Conservation (phyloP, 2,329 filamentous ascomycete genomes). For the Sphaerulina populicola region DNA sequence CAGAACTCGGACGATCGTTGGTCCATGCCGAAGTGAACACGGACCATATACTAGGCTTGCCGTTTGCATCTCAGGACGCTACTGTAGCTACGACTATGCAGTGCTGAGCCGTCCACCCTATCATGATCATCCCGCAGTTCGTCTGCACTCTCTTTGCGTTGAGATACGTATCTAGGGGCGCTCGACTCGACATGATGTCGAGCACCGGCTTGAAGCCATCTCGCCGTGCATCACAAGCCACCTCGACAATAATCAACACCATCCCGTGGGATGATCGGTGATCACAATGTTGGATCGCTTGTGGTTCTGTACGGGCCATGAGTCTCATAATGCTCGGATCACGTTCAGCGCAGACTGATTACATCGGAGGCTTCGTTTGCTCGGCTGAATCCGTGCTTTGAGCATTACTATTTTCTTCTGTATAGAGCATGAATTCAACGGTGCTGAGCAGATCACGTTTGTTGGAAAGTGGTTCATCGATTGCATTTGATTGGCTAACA, state of each 20-base stretch:
- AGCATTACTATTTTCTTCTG: too few relatives aligned
- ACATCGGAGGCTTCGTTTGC: too few relatives aligned
- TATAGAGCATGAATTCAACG: too few relatives aligned
- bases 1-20: not conserved
- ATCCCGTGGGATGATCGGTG: not conserved
- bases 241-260: not conserved
- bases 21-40: not conserved
- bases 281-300: not conserved
- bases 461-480: not conserved
- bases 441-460: too few relatives aligned
- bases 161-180: not conserved
- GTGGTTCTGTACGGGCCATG: not conserved
- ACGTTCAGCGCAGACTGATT: too few relatives aligned
- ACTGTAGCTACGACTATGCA: not conserved
- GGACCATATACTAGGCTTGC: not conserved
- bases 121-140: not conserved
- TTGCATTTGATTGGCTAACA: not conserved
- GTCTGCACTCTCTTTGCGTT: not conserved
- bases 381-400: too few relatives aligned
- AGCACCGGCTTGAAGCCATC: not conserved
- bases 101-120: not conserved
- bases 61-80: too few relatives aligned
- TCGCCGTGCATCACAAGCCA: not conserved
- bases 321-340: too few relatives aligned
- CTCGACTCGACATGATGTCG: not conserved